phyloP scores from a whole-genome alignment of 2,329 filamentous ascomycete genomes.

The Penicillium aurantiogriseum region DNA sequence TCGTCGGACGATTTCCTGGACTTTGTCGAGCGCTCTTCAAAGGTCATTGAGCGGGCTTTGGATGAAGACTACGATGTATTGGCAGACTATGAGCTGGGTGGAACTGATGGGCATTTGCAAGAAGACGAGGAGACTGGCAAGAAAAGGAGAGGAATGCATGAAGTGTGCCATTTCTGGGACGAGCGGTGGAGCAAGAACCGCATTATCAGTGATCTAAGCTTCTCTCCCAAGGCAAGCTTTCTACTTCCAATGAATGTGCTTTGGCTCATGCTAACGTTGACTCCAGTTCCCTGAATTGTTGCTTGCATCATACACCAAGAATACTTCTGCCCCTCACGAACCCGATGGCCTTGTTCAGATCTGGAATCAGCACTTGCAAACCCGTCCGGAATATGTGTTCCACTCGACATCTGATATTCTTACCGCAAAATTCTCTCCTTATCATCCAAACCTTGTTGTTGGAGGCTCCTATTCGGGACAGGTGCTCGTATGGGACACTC shows the following conservation, averaged over 20 bases:
- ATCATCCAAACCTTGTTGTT: conserved; percentile 93
- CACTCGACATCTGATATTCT: conserved; percentile 94
- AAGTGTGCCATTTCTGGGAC: conserved; percentile 90
- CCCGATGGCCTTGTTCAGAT: conserved; percentile 91
- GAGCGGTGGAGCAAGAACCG: conserved; percentile 95
- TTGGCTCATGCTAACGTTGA: conserved; percentile 17
- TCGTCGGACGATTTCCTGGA: conserved; percentile 91
- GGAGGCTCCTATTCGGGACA: conserved; percentile 96
- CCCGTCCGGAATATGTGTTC: conserved; percentile 93
- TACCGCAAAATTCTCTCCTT: conserved; percentile 96
- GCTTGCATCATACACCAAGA: conserved; percentile 94
- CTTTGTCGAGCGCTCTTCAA: conserved; percentile 92
- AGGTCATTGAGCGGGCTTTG: conserved; percentile 91
- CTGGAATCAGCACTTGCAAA: conserved; percentile 94
- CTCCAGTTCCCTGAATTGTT: conserved; percentile 78
- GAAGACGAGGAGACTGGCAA: conserved; percentile 66
- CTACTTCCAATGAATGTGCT: not conserved
- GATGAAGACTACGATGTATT: conserved; percentile 96
- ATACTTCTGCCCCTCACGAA: conserved; percentile 89
- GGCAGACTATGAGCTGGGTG: conserved; percentile 86
- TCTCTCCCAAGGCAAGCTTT: conserved; percentile 72
- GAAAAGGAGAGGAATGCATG: conserved; percentile 57
- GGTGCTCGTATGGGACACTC: conserved; percentile 94
- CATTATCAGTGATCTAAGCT: conserved; percentile 93
- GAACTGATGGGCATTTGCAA: conserved; percentile 68